These are phyloP conservation scores for Hygrophorus pudorinus DNA, from an alignment of 768 basidiomycete species.

Conservation along the genomic window DNA sequence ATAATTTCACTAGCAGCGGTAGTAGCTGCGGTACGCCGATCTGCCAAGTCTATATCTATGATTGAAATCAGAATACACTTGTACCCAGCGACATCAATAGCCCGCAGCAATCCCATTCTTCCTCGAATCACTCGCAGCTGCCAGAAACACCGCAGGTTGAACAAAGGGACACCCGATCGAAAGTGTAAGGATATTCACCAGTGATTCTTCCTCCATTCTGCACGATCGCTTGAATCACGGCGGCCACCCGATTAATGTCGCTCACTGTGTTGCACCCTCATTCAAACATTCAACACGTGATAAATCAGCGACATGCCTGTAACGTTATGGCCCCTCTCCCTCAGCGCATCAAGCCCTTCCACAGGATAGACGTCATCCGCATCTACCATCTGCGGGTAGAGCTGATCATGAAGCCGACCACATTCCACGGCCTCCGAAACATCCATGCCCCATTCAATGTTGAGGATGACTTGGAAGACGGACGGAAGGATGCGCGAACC, in stretches of 20 bases:
- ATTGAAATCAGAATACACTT: not conserved
- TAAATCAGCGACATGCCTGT: slow-evolving; percentile 35
- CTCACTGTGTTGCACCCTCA: slow-evolving; percentile 23
- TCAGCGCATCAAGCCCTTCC: slow-evolving; percentile 46
- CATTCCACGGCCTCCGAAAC: slow-evolving; percentile 74
- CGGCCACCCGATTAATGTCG: slow-evolving; percentile 63
- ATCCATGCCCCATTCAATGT: slow-evolving; percentile 76
- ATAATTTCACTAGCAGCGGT: no score
- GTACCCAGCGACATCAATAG: slow-evolving; percentile 35
- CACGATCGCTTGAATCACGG: slow-evolving; percentile 65
- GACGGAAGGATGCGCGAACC: slow-evolving; percentile 79
- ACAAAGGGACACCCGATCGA: not conserved
- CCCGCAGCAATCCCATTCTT: slow-evolving; percentile 91
- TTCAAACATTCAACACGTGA: not conserved
- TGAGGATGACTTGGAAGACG: slow-evolving; percentile 70
- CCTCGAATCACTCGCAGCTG: slow-evolving; percentile 84
- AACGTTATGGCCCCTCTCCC: slow-evolving; percentile 59
- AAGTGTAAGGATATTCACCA: slow-evolving; percentile 36
- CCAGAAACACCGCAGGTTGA: not conserved
- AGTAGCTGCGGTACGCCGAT: no score
- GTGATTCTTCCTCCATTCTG: slow-evolving; percentile 45
- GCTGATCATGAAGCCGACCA: slow-evolving; percentile 78
- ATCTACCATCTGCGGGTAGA: slow-evolving; percentile 56
- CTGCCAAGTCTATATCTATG: slow-evolving; percentile 1
- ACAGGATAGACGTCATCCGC: slow-evolving; percentile 53